Evolutionary conservation across 495 filamentous ascomycete species (phyloP), one percentile per base, ranked within the genome.

Genomic region (Penicillium salamii): DNA sequence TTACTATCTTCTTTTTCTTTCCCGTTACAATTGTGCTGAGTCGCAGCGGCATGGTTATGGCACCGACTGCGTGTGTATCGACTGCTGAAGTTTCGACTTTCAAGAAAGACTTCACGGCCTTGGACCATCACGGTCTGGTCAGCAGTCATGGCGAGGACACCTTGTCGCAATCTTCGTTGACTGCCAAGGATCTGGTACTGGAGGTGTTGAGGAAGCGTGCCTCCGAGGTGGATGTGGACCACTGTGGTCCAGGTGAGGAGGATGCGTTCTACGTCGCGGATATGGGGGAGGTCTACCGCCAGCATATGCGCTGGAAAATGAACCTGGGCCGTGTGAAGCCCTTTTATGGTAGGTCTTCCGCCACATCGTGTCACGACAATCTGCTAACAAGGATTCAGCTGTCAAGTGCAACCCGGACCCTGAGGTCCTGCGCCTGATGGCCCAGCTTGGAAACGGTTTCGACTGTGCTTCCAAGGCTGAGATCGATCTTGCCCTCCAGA

Each of bases 321-420:
- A 95, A 96, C 65, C 72, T 99, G 66, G 80, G 85, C 48, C 82
- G 91, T 55, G 89, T 99, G 67, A 93, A 91, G 74, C 93, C 93
- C 32, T 96, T 97, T 60, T 99, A 96, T 71, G 91, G 91, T 96
- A 76, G 59, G 85, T 69, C 31, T 36, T 37, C 34, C 13, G 18
- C 24, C 21, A 15, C 9, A 34, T 23, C 13, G 20, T 13, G 9
- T n/a, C 20, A 4, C 5, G 14, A 32, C 24, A n/a, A 40, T 11
- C 31, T 26, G 21, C 42, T 44, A 38, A 50, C 23, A 18, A 20
- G 14, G 8, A 40, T 12, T 38, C 57, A 96, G 92, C 93, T 52
- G 91, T 99, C 74, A 99, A 99, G 73, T 97, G 93, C 68, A 97
- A 99, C 78, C 90, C 90, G 9, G 93, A 97, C 69, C 82, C 85